A percentile compares a stretch with the other conserved stretches of the same genome.
phyloP scores from a whole-genome alignment of 2,329 filamentous ascomycete species.

The Dactylonectria estremocensis region DNA sequence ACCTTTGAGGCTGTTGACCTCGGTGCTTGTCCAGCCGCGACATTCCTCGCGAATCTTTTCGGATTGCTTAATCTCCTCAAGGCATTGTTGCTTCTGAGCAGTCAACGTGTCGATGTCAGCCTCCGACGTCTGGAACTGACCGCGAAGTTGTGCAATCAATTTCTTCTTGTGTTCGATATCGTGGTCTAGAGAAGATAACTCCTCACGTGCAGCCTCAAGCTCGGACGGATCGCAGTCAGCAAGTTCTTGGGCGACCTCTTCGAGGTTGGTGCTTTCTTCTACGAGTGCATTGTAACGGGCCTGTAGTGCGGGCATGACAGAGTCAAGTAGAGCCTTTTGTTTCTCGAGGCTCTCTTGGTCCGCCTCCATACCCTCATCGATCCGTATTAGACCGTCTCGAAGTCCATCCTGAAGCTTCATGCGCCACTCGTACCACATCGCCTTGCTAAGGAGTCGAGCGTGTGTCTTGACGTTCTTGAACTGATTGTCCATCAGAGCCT shows the following conservation, averaged over 20 bases:
- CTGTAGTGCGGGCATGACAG: conserved; percentile 76
- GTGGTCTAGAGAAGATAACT: conserved; percentile 74
- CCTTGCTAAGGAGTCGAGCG: conserved; percentile 90
- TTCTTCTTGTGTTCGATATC: conserved; percentile 80
- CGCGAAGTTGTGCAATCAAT: conserved; percentile 76
- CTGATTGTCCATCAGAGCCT: conserved; percentile 91
- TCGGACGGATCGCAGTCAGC: conserved; percentile 87
- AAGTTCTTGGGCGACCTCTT: conserved; percentile 80
- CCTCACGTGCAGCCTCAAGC: conserved; percentile 79
- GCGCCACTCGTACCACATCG: conserved; percentile 98
- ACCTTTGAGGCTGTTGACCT: conserved; percentile 87
- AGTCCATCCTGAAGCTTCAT: conserved; percentile 88
- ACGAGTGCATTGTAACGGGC: conserved; percentile 74
- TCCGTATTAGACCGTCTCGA: conserved; percentile 83
- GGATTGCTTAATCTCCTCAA: conserved; percentile 84
- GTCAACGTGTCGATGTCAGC: conserved; percentile 73
- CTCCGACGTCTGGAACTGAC: conserved; percentile 78
- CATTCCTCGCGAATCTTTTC: conserved; percentile 90
- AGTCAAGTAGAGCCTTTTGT: conserved; percentile 78
- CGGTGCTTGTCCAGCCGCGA: conserved; percentile 87
- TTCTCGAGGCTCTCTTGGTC: conserved; percentile 79
- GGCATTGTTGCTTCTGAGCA: conserved; percentile 77
- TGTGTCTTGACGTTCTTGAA: conserved; percentile 98
- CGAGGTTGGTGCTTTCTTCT: conserved; percentile 76
- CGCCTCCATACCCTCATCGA: conserved; percentile 80